Evolutionary conservation across 2,329 filamentous ascomycete species (phyloP), one percentile per base, ranked within the genome.

Genomic region (Paracamarosporium sp.): DNA sequence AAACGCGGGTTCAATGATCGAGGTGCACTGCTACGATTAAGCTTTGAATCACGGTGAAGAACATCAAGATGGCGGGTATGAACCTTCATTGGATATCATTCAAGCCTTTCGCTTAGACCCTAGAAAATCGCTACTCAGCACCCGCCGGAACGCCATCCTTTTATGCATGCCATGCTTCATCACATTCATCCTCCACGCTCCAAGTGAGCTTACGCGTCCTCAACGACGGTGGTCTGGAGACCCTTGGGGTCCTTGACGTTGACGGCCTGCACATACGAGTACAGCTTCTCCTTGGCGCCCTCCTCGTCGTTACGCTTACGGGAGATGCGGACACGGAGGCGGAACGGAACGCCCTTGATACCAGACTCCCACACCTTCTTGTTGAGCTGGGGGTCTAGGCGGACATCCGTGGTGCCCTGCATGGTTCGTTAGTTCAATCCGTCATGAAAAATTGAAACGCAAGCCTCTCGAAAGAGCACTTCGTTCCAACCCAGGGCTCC

Each of bases 351-450:
- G 78, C 95, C 96, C 91, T 98, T 99, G 87, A 99, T 89, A 82
- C 95, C 95, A 79, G 90, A 86, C 85, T 99, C 95, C 95, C 95
- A 99, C 81, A 99, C 94, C 89, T 99, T 98, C 92, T 99, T 99
- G 91, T 99, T 99, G 79, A 99, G 86, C 85, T 95, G 91, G 78
- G 95, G 95, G 88, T 99, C 95, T 79, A 99, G 85, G 76, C 95
- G 95, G 84, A 99, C 95, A 81, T 99, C 95, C 78, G 87, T 83
- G 84, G 95, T 99, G 80, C 94, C 94, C 95, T 99, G 73, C 59
- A 51, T 28, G 55, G 59, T 50, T 53, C 24, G 54, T 68, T 69
- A 72, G 60, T 57, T 27, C 25, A n/a, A 9, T 50, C 15, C 24
- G 11, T 5, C 24, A 41, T n/a, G 11, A 13, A 17, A 4, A 5